phyloP scores from a whole-genome alignment of 1,284 basidiomycete genomes.

The Pascua guehoae region DNA sequence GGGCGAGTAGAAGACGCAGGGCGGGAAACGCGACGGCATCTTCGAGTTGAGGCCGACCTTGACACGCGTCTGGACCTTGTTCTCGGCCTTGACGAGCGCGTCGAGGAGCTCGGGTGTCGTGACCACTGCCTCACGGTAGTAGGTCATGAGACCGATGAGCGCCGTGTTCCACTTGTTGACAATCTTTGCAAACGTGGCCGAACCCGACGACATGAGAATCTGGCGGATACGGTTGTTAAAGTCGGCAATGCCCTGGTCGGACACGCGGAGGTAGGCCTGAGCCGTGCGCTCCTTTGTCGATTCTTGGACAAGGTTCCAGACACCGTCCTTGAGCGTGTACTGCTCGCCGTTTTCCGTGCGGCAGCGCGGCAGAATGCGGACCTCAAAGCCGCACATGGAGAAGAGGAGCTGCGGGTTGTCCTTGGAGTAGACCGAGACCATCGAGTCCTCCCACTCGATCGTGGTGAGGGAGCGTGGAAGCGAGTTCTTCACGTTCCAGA shows the following conservation, averaged over 20 bases:
- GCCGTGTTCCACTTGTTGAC: slow-evolving; percentile 99
- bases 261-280: slow-evolving; percentile 95
- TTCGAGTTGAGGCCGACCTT: slow-evolving; percentile 98
- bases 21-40: slow-evolving; percentile 99
- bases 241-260: slow-evolving; percentile 91
- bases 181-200: slow-evolving; percentile 98
- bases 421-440: slow-evolving; percentile 93
- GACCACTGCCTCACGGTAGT: slow-evolving; percentile 98
- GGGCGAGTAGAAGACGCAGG: slow-evolving; percentile 90
- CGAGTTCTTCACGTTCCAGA: slow-evolving; percentile 99
- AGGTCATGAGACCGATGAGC: slow-evolving; percentile 91
- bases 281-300: slow-evolving; percentile 96
- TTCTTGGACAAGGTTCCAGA: slow-evolving; percentile 96
- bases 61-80: slow-evolving; percentile 98
- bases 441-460: slow-evolving; percentile 98
- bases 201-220: slow-evolving; percentile 97
- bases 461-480: slow-evolving; percentile 93
- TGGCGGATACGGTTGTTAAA: slow-evolving; percentile 97
- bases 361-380: slow-evolving; percentile 84
- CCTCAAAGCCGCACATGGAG: slow-evolving; percentile 97
- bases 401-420: slow-evolving; percentile 97
- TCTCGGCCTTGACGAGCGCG: slow-evolving; percentile 91
- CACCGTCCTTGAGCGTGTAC: slow-evolving; percentile 92
- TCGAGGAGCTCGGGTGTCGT: slow-evolving; percentile 95
- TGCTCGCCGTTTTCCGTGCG: slow-evolving; percentile 92